Evolutionary conservation across 345 rosid species (phyloP).

Genomic region (Lepidium sativum): DNA sequence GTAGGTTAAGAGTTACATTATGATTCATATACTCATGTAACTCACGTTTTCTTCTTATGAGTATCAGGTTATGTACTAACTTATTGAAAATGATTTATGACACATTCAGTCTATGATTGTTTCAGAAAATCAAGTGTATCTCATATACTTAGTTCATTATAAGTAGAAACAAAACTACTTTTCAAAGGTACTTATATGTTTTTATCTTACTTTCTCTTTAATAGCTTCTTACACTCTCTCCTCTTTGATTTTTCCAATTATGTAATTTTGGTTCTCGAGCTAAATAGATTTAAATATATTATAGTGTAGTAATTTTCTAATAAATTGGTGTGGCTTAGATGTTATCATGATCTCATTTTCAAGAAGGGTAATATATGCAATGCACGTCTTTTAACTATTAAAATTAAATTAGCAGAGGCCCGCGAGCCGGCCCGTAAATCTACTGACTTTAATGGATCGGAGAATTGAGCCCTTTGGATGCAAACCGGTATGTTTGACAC

Average conservation of each 20-base stretch:
- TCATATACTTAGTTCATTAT: neutral
- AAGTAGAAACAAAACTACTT: neutral
- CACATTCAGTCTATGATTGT: neutral
- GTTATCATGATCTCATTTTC: no score
- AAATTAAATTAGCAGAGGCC: no score
- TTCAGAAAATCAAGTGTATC: neutral
- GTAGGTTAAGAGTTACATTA: neutral
- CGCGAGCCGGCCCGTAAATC: no score
- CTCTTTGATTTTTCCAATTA: constrained; percentile 47
- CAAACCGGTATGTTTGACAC: no score
- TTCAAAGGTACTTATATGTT: neutral
- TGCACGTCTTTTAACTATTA: no score
- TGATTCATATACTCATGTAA: neutral
- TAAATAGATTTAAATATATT: no score
- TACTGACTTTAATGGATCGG: no score
- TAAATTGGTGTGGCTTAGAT: no score
- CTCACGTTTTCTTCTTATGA: neutral
- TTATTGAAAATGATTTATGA: constrained; percentile 1
- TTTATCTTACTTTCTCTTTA: neutral
- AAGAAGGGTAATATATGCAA: no score
- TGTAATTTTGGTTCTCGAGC: constrained; percentile 99
- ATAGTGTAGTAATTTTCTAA: no score
- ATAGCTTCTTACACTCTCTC: neutral
- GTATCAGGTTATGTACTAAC: neutral
- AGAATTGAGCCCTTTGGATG: no score